Evolutionary conservation across 2,329 filamentous ascomycete genomes (phyloP).

Genomic region (Pestalotiopsis sp.): DNA sequence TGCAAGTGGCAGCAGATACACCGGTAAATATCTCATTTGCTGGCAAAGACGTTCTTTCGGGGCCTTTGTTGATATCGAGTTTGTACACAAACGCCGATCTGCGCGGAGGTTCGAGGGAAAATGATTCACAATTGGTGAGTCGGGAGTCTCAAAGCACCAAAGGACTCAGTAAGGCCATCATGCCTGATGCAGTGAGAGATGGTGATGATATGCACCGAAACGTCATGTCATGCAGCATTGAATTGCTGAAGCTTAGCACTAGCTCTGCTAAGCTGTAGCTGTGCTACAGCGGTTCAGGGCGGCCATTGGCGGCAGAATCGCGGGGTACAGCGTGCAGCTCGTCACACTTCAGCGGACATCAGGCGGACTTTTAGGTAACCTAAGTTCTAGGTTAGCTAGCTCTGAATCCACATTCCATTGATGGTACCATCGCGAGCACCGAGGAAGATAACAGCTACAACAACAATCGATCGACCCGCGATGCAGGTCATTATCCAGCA

Average conservation of each 20-base stretch:
- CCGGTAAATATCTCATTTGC: constrained; percentile 5
- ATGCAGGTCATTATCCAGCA: background rate
- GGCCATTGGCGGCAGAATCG: constrained; percentile 14
- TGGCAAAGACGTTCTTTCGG: no score
- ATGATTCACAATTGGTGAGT: background rate
- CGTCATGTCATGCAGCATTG: background rate
- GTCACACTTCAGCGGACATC: background rate
- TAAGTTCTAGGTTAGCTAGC: background rate
- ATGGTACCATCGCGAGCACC: background rate
- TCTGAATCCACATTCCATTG: background rate
- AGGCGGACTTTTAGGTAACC: background rate
- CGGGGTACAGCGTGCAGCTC: background rate
- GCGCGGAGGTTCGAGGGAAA: background rate
- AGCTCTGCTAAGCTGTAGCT: background rate
- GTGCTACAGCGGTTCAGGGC: background rate
- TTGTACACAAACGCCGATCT: background rate
- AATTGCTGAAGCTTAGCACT: background rate
- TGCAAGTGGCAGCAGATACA: constrained; percentile 4
- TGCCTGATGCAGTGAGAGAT: background rate
- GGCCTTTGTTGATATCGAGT: background rate
- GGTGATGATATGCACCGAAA: constrained; percentile 4
- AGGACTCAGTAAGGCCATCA: background rate
- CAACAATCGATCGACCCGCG: background rate
- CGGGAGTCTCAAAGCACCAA: background rate
- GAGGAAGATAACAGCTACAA: background rate